Percentiles rank a stretch among this genome's conserved stretches.
Evolutionary conservation across 495 filamentous ascomycete species (phyloP).

Genomic region (Hypoxylon fuscum): DNA sequence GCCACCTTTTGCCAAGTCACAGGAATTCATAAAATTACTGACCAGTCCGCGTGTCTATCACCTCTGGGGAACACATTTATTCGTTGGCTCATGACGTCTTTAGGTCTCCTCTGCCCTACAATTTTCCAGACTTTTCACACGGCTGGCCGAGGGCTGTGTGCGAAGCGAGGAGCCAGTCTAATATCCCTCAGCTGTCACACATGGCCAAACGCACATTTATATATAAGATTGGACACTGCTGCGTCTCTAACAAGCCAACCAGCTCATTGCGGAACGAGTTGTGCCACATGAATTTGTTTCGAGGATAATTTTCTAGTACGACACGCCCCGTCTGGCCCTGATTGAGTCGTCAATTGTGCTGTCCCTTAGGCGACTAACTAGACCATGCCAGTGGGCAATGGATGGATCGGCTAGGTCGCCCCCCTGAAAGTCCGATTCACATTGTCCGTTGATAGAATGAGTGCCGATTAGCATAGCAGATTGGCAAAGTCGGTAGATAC

Average conservation of each 20-base stretch:
- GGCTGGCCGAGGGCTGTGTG: constrained; percentile 22
- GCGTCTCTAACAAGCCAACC: constrained; percentile 28
- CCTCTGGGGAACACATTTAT: constrained; percentile 22
- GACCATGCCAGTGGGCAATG: constrained; percentile 35
- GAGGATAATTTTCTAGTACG: constrained; percentile 21
- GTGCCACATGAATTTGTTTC: constrained; percentile 21
- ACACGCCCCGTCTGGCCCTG: constrained; percentile 28
- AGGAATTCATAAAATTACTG: constrained; percentile 20
- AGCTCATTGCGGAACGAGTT: constrained; percentile 8
- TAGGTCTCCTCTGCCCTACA: constrained; percentile 40
- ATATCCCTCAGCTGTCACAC: constrained; percentile 10
- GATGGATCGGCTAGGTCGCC: constrained; percentile 33
- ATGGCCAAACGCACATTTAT: constrained; percentile 15
- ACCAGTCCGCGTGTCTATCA: constrained; percentile 36
- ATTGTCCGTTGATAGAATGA: constrained; percentile 17
- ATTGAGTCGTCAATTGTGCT: constrained; percentile 40
- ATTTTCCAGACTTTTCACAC: constrained; percentile 9
- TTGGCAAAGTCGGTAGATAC: constrained; percentile 32
- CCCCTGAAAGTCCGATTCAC: constrained; percentile 34
- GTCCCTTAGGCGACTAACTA: constrained; percentile 19
- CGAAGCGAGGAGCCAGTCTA: constrained; percentile 28
- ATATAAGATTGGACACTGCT: constrained; percentile 38
- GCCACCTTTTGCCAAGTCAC: constrained; percentile 36
- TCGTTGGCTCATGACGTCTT: constrained; percentile 39
- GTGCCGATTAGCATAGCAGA: constrained; percentile 11